These are phyloP conservation scores for Hylodesmum podocarpum DNA, from an alignment of 306 rosid species.

Conservation along the genomic window DNA sequence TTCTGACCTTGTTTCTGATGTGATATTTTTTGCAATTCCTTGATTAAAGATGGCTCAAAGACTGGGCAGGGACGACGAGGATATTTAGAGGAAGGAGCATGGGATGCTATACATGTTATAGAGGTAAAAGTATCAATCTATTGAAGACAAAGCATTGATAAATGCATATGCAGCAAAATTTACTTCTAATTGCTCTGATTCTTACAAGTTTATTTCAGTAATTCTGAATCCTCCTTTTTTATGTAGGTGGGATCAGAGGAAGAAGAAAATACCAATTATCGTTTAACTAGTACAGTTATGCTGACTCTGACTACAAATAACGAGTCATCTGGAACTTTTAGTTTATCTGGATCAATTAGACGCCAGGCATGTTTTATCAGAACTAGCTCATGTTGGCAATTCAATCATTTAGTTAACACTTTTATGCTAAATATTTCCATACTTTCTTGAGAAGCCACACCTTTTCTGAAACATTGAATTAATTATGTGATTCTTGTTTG, in stretches of 20 bases:
- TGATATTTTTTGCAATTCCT: conserved; percentile 38
- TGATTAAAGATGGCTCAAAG: conserved; percentile 87
- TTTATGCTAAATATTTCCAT: background rate
- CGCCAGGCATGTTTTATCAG: conserved; percentile 64
- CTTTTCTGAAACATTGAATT: background rate
- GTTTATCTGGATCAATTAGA: conserved; percentile 92
- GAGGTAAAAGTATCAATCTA: conserved; percentile 56
- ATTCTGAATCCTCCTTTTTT: conserved; percentile 4
- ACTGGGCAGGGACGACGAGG: conserved; percentile 96
- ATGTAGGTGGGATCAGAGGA: conserved; percentile 80
- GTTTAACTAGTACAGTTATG: conserved; percentile 95
- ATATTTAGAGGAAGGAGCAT: conserved; percentile 90
- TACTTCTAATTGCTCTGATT: background rate
- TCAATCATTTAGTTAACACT: conserved; percentile 4
- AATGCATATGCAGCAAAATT: too few relatives aligned
- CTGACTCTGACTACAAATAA: conserved; percentile 83
- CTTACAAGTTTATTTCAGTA: background rate
- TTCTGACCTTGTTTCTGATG: conserved; percentile 32
- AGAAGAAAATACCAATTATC: conserved; percentile 77
- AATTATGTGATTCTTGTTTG: background rate
- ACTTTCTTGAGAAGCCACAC: conserved; percentile 21
- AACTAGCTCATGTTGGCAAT: conserved; percentile 17
- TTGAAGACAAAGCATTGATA: background rate
- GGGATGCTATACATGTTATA: conserved; percentile 99
- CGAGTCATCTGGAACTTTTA: conserved; percentile 79